These are phyloP conservation scores for Hyphopichia khmerensis DNA, from an alignment of 1,139 yeast species.

Conservation along the genomic window DNA sequence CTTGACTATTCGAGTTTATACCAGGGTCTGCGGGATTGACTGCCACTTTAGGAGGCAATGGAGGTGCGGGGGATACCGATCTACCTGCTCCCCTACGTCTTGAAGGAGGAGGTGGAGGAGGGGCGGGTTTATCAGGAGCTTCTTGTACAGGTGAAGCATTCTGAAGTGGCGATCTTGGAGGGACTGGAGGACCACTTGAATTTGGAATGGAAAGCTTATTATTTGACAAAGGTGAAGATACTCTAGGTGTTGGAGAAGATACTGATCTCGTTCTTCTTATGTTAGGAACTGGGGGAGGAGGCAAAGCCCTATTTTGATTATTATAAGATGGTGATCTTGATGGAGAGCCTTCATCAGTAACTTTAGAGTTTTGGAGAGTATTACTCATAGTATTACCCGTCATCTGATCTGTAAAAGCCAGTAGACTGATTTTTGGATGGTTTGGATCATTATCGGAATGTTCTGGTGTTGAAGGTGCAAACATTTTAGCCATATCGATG, in stretches of 20 bases:
- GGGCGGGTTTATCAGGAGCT: slow-evolving; percentile 5
- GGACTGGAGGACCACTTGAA: slow-evolving; percentile 8
- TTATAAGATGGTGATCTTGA: slow-evolving; percentile 21
- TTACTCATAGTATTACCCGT: slow-evolving; percentile 42
- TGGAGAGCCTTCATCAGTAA: slow-evolving; percentile 17
- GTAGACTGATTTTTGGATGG: slow-evolving; percentile 35
- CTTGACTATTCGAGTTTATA: neutral
- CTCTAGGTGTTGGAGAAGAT: slow-evolving; percentile 44
- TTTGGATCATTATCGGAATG: slow-evolving; percentile 2
- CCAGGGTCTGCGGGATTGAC: neutral
- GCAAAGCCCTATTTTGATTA: slow-evolving; percentile 22
- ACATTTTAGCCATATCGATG: slow-evolving; percentile 35
- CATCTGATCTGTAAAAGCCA: slow-evolving; percentile 47
- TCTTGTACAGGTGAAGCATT: slow-evolving; percentile 19
- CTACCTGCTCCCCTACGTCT: slow-evolving; percentile 24
- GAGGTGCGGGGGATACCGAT: slow-evolving; percentile 20
- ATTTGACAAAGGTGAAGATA: slow-evolving; percentile 18
- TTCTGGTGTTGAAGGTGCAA: slow-evolving; percentile 19
- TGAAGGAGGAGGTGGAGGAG: slow-evolving; percentile 26
- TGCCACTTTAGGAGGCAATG: slow-evolving; percentile 34
- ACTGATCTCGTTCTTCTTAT: slow-evolving; percentile 39
- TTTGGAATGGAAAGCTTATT: slow-evolving; percentile 9
- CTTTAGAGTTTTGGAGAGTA: slow-evolving; percentile 32
- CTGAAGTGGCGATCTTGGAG: slow-evolving; percentile 15
- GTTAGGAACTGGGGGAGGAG: slow-evolving; percentile 42